phyloP scores from a whole-genome alignment of 345 rosid species.

The Eucalyptus globulus region DNA sequence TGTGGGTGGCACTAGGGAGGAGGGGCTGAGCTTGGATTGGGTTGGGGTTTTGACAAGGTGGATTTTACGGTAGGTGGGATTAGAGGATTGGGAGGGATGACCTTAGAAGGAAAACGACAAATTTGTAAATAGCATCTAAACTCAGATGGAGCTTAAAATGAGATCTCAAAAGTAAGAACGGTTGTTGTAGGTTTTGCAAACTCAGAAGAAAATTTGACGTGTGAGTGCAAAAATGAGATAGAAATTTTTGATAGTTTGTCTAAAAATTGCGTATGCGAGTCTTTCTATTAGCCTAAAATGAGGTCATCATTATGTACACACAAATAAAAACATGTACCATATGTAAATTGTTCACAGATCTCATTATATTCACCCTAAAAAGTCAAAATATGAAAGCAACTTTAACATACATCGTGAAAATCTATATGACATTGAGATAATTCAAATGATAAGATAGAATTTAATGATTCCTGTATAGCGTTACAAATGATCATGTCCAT shows the following conservation, averaged over 20 bases:
- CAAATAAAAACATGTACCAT: too few relatives aligned
- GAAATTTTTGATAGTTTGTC: not conserved
- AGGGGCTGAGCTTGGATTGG: not conserved
- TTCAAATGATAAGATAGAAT: rapidly evolving
- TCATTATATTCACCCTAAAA: too few relatives aligned
- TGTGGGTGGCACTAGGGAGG: not conserved
- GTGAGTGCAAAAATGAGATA: not conserved
- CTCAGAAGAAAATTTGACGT: not conserved
- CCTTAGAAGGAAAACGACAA: not conserved
- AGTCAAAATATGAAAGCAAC: not conserved
- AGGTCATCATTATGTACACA: not conserved
- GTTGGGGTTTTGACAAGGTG: not conserved
- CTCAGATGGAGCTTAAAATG: too few relatives aligned
- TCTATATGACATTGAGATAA: rapidly evolving
- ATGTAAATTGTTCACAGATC: too few relatives aligned
- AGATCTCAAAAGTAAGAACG: not conserved
- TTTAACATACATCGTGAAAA: not conserved
- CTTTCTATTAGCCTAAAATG: not conserved
- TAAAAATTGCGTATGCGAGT: not conserved
- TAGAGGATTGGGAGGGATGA: not conserved
- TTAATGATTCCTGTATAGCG: rapidly evolving
- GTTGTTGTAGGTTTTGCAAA: not conserved
- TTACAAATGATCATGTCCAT: not conserved
- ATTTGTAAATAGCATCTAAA: too few relatives aligned
- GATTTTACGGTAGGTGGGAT: not conserved